Base-by-base conservation (phyloP, 1,284 basidiomycete genomes). In the Veloporphyrellus conicus region DNA sequence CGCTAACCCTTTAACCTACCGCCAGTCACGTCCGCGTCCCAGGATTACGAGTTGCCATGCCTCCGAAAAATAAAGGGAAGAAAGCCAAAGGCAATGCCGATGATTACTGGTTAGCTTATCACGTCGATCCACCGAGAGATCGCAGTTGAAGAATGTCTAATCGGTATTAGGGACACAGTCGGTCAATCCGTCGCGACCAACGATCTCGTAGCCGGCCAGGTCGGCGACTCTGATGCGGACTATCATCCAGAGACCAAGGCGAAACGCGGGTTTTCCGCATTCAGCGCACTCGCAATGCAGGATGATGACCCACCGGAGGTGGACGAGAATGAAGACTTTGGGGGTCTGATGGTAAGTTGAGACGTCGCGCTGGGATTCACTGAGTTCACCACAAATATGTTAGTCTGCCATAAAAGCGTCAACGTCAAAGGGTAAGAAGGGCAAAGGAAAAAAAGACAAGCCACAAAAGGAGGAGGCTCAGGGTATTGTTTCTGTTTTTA, bases 61-160 rank as follows among this genome's bases (percentile, higher is more conserved):
- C 90, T 50, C 90, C 90, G 43, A 94, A 93, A 73, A 88, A 82
- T 62, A 90, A 91, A 66, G 87, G 80, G 53, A 93, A 93, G 74
- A 93, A 92, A 68, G 81, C 76, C 19, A 91, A 91, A 71, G 90
- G 85, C 68, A 73, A 86, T 59, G 87, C 89, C 54, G 89, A 87
- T 47, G 84, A 88, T 54, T 88, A 79, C 72, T 93, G 90, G 90
- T 91, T 56, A 48, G 82, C 60, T 22, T 19, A 44, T 28, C 22
- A 6, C 37, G 43, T 50, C 50, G 46, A 51, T 61, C 35, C 37
- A 28, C 38, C 32, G n/a, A 11, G 33, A 25, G 42, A 60, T 50
- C 57, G 28, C 16, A 22, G 41, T 38, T 55, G 48, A 53, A 45
- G n/a, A n/a, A n/a, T 37, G 25, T 51, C 41, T 43, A 4, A 16